A percentile compares a stretch with the other conserved stretches of the same genome.
These are phyloP conservation scores for Zymoseptoria tritici DNA, from an alignment of 2,329 filamentous ascomycete genomes.

Conservation along the genomic window DNA sequence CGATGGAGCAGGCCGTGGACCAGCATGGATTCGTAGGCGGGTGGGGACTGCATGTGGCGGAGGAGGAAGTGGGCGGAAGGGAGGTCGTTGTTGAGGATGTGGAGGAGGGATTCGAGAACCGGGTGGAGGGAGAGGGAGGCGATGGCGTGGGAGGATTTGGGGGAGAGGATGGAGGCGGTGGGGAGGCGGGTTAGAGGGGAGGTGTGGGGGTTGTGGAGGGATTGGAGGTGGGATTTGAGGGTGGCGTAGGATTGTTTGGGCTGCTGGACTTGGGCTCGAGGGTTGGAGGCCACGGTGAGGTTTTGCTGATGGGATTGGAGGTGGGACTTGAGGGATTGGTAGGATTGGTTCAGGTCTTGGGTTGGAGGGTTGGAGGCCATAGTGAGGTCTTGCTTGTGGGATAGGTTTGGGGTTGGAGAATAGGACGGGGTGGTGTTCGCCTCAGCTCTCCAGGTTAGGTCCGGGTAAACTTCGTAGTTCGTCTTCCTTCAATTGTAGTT, in stretches of 20 bases:
- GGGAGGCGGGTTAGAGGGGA: conserved; percentile 20
- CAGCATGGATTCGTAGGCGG: conserved; percentile 45
- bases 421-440: neutral
- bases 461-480: no score
- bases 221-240: neutral
- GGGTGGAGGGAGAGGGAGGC: conserved; percentile 35
- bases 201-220: conserved; percentile 12
- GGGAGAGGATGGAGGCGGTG: conserved; percentile 13
- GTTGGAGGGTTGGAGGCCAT: neutral
- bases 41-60: conserved; percentile 45
- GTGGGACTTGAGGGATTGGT: neutral
- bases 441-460: no score
- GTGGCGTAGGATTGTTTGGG: neutral
- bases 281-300: neutral
- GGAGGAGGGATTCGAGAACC: conserved; percentile 43
- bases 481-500: no score
- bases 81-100: conserved; percentile 46
- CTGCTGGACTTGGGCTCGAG: neutral
- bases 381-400: neutral
- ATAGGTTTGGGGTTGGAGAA: neutral
- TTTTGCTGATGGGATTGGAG: neutral
- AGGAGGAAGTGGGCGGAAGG: conserved; percentile 46
- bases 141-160: conserved; percentile 20
- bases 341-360: neutral
- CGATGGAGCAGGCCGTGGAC: conserved; percentile 46